These are phyloP conservation scores for Cyberlindnera subsufficiens DNA, from an alignment of 805 yeast species.

Conservation along the genomic window DNA sequence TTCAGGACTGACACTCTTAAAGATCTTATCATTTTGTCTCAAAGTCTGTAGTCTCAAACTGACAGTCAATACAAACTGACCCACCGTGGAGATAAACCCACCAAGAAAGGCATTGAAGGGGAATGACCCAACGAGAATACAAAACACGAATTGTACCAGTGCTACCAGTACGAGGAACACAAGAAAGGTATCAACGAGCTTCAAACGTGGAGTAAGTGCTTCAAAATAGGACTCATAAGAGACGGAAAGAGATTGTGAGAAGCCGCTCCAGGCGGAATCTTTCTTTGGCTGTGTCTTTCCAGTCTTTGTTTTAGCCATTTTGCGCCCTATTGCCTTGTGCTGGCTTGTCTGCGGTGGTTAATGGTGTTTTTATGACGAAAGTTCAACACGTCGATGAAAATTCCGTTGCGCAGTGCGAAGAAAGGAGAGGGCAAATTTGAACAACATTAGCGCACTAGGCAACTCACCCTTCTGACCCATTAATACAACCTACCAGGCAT, in stretches of 20 bases:
- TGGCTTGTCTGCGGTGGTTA: too few species aligned
- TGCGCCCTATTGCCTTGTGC: neutral
- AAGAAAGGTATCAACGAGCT: constrained; percentile 74
- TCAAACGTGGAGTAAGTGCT: constrained; percentile 37
- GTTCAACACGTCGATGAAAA: too few species aligned
- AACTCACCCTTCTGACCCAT: too few species aligned
- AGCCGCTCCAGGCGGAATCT: constrained; percentile 16
- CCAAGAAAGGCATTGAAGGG: constrained; percentile 97
- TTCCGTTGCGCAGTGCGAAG: too few species aligned
- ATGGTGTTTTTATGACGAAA: too few species aligned
- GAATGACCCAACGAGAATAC: constrained; percentile 74
- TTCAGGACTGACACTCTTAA: constrained; percentile 38
- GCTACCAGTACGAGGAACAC: constrained; percentile 72
- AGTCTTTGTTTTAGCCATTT: neutral
- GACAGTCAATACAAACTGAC: constrained; percentile 88
- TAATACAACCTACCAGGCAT: neutral
- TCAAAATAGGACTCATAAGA: constrained; percentile 29
- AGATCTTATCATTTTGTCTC: constrained; percentile 31
- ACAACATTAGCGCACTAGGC: too few species aligned
- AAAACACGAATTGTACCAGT: constrained; percentile 70
- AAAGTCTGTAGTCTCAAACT: constrained; percentile 71
- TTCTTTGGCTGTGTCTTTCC: neutral
- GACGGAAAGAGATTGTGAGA: constrained; percentile 25
- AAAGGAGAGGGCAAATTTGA: too few species aligned
- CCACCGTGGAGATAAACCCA: constrained; percentile 88